Evolutionary conservation across 768 basidiomycete genomes (phyloP), one percentile per base, ranked within the genome.

Genomic region (Kwoniella botswanensis): DNA sequence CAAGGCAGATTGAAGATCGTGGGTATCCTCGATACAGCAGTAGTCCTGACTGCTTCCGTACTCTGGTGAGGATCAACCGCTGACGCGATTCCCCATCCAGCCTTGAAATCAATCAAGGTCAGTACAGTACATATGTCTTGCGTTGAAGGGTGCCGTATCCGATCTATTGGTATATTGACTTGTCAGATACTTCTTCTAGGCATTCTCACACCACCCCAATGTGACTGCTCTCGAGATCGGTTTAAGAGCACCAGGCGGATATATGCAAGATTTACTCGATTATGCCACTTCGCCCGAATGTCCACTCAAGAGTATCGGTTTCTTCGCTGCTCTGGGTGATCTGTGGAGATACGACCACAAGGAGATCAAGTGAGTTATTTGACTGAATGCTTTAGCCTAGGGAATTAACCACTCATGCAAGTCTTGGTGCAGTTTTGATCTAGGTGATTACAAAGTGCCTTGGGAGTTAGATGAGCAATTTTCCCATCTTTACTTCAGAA

Each of bases 271-370:
- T 61, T 24, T 68, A 35, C 53, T 68, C 11, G 60, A 61, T 42
- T 68, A 55, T 53, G 59, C 60, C 18, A 55, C 56, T n/a, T 68
- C 67, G 11, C 24, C 58, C 12, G 59, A 62, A 54, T 61, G 67
- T 17, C 67, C 58, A 60, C 42, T 52, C 50, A 68, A 68, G 26
- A 35, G 29, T 21, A 68, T 68, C 24, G 67, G 67, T 4, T 62
- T 54, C 60, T 68, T 61, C 67, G 58, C 67, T 42, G 50, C 67
- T 18, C 42, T 61, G 11, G 67, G 67, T 43, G 67, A 68, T 55
- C 22, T 68, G 44, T 68, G 58, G 58, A 17, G 17, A 6, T 62
- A 60, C 35, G 67, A 68, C 44, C 22, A 50, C n/a, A 68, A 68
- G 24, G 35, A 53, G 26, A 53, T 62, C 44, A 58, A 61, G 67